Evolutionary conservation across 371 early-diverging fungal species (phyloP).

Genomic region (Syncephalastrum monosporum): DNA sequence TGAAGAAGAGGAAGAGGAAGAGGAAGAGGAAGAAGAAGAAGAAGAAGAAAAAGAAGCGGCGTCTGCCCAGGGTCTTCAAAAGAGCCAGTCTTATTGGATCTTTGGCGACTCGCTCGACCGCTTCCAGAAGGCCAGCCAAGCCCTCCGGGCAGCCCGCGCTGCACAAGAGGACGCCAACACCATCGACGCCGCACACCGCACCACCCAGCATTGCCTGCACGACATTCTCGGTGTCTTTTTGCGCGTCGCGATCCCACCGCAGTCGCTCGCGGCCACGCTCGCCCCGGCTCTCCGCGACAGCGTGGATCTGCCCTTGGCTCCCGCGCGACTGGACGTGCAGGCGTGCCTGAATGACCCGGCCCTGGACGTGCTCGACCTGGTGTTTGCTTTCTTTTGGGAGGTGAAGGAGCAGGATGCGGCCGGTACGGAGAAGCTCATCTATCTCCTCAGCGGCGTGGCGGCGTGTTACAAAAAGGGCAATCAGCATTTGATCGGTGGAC

Average conservation of each 20-base stretch:
- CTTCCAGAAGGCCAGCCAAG: slow-evolving; percentile 29
- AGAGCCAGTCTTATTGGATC: slow-evolving; percentile 45
- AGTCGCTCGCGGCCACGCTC: slow-evolving; percentile 27
- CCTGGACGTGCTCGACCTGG: slow-evolving; percentile 30
- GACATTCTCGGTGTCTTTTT: slow-evolving; percentile 40
- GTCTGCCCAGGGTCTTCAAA: slow-evolving; percentile 15
- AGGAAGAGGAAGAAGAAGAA: neutral
- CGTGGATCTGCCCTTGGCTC: slow-evolving; percentile 14
- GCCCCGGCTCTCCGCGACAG: slow-evolving; percentile 16
- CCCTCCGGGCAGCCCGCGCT: slow-evolving; percentile 3
- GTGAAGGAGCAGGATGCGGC: slow-evolving; percentile 10
- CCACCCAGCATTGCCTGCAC: slow-evolving; percentile 27
- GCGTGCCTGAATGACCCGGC: slow-evolving; percentile 14
- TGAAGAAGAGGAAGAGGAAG: slow-evolving; percentile 1
- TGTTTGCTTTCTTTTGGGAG: slow-evolving; percentile 29
- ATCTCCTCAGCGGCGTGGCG: slow-evolving; percentile 22
- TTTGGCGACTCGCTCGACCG: slow-evolving; percentile 43
- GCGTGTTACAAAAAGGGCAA: slow-evolving; percentile 21
- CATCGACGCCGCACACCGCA: slow-evolving; percentile 17
- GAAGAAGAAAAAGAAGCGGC: neutral
- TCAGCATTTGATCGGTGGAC: slow-evolving; percentile 30
- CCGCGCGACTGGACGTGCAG: slow-evolving; percentile 12
- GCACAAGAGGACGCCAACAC: slow-evolving; percentile 16
- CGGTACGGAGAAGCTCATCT: slow-evolving; percentile 22
- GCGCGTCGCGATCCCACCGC: slow-evolving; percentile 40